These are phyloP conservation scores for Scedosporium boydii DNA, from an alignment of 2,329 filamentous ascomycete genomes.

Conservation along the genomic window DNA sequence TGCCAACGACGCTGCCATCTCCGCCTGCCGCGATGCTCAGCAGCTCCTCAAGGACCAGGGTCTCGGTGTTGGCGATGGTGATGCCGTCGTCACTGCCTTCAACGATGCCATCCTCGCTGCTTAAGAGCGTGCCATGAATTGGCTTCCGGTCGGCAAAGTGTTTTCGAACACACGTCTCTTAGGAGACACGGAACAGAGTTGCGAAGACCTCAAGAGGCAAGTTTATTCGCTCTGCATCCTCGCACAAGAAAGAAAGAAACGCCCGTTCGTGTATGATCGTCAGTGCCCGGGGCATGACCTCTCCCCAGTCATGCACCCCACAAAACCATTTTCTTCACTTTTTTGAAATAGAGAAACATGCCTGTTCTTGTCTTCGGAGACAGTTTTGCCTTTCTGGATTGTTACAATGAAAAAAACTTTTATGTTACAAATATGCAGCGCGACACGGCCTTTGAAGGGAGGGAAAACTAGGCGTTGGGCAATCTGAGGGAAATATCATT, in stretches of 20 bases:
- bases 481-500: neutral
- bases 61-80: conserved; percentile 8
- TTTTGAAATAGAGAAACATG: neutral
- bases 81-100: conserved; percentile 9
- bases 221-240: neutral
- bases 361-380: neutral
- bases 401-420: neutral
- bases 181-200: neutral
- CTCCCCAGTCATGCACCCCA: neutral
- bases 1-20: conserved; percentile 49
- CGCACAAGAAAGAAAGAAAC: neutral
- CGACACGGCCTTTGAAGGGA: neutral
- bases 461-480: neutral
- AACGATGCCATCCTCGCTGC: conserved; percentile 9
- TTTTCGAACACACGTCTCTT: neutral
- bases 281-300: no score
- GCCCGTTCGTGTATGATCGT: neutral
- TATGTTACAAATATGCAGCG: neutral
- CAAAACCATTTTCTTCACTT: neutral
- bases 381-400: neutral
- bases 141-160: neutral
- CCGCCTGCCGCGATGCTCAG: conserved; percentile 42
- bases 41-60: conserved; percentile 17
- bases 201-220: neutral
- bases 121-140: neutral